phyloP scores from a whole-genome alignment of 73 alveolate genomes.

The Durusdinium trenchii region DNA sequence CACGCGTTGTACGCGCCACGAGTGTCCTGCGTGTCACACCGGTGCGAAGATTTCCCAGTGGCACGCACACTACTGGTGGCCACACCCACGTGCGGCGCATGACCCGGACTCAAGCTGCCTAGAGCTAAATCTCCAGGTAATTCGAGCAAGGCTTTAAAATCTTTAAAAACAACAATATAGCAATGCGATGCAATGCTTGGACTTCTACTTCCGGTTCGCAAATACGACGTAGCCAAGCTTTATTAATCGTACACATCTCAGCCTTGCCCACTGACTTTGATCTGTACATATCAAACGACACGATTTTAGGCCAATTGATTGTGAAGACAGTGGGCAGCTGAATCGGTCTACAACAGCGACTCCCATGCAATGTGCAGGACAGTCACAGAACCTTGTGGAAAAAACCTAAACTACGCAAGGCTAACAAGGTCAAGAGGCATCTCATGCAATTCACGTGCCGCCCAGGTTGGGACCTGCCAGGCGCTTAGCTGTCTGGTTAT shows the following conservation, averaged over 20 bases:
- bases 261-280: no score
- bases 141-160: no score
- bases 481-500: no score
- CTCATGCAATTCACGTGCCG: not conserved
- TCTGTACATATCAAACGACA: no score
- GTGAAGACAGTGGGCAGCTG: not conserved
- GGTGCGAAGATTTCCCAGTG: no score
- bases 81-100: not conserved
- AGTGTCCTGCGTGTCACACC: no score
- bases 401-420: constrained; percentile 39
- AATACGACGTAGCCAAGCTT: not conserved
- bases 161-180: no score
- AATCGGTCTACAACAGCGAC: not conserved
- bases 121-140: constrained; percentile 62
- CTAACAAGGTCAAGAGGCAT: constrained; percentile 43
- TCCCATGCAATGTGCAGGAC: not conserved
- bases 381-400: constrained; percentile 34
- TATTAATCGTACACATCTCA: not conserved
- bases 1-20: no score
- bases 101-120: constrained; percentile 83
- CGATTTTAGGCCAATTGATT: no score
- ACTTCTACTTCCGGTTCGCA: not conserved
- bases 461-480: not conserved
- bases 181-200: not conserved
- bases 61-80: no score